A percentile compares a stretch with the other conserved stretches of the same genome.
phyloP scores from a whole-genome alignment of 805 yeast species.

The Saccharomycopsis guyanensis region DNA sequence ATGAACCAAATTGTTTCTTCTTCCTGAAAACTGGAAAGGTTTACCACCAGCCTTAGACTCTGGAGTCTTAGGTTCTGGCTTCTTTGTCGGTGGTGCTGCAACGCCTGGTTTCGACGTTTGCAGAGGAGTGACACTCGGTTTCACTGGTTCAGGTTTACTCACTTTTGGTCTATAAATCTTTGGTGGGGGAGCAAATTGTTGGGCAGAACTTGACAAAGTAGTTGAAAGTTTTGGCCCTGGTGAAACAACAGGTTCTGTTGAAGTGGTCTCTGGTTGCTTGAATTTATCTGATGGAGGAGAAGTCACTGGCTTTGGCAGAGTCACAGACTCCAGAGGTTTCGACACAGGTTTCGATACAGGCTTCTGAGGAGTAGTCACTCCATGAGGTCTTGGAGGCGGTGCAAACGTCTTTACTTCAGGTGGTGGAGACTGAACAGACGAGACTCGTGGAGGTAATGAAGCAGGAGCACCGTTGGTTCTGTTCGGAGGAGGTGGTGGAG shows the following conservation, averaged over 20 bases:
- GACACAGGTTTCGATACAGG: no score
- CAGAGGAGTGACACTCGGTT: neutral
- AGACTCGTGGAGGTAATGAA: no score
- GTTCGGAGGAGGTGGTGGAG: conserved; percentile 2
- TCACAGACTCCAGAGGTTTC: no score
- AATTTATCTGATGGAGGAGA: neutral
- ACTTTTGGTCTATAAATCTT: conserved; percentile 4
- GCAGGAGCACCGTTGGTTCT: no score
- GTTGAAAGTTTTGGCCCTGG: neutral
- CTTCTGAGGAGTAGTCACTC: conserved; percentile 2
- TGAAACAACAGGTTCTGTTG: neutral
- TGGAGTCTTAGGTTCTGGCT: neutral
- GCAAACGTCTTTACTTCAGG: conserved; percentile 6
- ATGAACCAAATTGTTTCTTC: neutral
- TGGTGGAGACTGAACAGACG: no score
- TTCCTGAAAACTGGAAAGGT: conserved; percentile 4
- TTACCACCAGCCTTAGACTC: neutral
- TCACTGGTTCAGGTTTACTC: no score
- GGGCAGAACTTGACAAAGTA: neutral
- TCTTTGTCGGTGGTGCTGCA: neutral
- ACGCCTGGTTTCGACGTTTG: neutral
- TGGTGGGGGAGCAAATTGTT: conserved; percentile 16
- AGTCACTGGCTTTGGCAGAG: neutral
- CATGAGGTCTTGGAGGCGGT: conserved; percentile 21
- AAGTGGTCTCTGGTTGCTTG: neutral